These are phyloP conservation scores for Aphanocladium album DNA, from an alignment of 2,329 filamentous ascomycete species.

Conservation along the genomic window DNA sequence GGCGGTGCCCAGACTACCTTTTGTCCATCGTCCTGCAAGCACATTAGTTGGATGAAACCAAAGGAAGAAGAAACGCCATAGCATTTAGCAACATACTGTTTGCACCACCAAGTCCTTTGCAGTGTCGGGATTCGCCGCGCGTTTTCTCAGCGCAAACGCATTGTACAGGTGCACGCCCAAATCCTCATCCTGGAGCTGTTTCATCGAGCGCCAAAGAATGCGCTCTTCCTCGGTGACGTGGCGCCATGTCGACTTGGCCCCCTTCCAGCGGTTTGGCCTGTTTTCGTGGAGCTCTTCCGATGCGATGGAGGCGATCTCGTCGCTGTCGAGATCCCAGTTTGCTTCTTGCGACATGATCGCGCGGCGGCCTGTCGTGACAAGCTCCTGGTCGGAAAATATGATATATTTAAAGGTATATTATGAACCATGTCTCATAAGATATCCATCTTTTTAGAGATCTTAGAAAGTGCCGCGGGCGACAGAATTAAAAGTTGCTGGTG, in stretches of 20 bases:
- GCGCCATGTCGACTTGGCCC: conserved; percentile 62
- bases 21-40: conserved; percentile 24
- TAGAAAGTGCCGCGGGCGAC: background rate
- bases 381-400: background rate
- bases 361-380: background rate
- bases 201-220: conserved; percentile 57
- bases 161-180: conserved; percentile 76
- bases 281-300: conserved; percentile 42
- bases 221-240: conserved; percentile 57
- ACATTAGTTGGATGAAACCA: background rate
- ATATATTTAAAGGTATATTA: background rate
- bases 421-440: background rate
- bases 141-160: conserved; percentile 59
- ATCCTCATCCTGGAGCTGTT: conserved; percentile 59
- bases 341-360: conserved; percentile 17
- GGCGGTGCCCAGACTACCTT: conserved; percentile 45
- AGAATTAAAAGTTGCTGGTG: background rate
- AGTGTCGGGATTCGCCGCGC: conserved; percentile 22
- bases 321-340: conserved; percentile 40
- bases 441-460: background rate
- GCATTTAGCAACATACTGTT: conserved; percentile 20
- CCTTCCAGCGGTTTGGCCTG: conserved; percentile 70
- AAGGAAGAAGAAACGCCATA: too few relatives aligned
- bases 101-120: conserved; percentile 24
- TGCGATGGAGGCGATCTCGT: conserved; percentile 41